phyloP scores from a whole-genome alignment of 305 asterid genomes.

The Striga hermonthica region DNA sequence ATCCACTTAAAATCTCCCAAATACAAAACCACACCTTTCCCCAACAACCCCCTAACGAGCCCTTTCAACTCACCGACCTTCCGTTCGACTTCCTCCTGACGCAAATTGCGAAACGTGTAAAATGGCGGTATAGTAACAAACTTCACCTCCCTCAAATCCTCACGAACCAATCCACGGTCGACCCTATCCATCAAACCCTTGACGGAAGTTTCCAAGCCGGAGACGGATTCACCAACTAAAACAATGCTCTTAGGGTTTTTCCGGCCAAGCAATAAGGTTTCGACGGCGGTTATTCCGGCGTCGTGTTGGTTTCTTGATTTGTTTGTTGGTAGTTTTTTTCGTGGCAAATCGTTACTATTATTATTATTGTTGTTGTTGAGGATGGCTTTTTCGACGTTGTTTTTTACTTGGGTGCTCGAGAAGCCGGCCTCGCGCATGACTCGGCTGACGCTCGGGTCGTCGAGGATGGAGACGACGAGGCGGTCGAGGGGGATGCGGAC shows the following conservation, averaged over 20 bases:
- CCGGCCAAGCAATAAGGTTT: slow-evolving; percentile 33
- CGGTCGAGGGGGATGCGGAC: slow-evolving; percentile 75
- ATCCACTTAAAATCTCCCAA: slow-evolving; percentile 88
- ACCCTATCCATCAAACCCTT: slow-evolving; percentile 55
- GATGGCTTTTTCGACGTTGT: slow-evolving; percentile 60
- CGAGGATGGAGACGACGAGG: slow-evolving; percentile 75
- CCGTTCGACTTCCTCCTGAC: slow-evolving; percentile 59
- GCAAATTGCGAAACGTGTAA: slow-evolving; percentile 47
- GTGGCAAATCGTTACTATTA: too few species aligned
- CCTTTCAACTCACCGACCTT: slow-evolving; percentile 59
- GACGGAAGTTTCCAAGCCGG: slow-evolving; percentile 45
- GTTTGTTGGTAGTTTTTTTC: too few species aligned
- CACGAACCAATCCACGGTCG: slow-evolving; percentile 52
- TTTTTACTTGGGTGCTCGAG: slow-evolving; percentile 77
- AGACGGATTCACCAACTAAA: slow-evolving; percentile 61
- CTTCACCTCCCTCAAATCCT: slow-evolving; percentile 49
- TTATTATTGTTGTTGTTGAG: too few species aligned
- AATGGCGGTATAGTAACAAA: slow-evolving; percentile 61
- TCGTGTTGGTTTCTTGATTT: slow-evolving; percentile 28
- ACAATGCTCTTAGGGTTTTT: slow-evolving; percentile 43
- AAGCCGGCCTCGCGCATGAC: slow-evolving; percentile 98
- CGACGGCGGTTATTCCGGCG: slow-evolving; percentile 50
- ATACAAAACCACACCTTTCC: slow-evolving; percentile 76
- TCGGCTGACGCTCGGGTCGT: slow-evolving; percentile 92
- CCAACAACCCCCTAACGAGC: slow-evolving; percentile 48